A percentile compares a stretch with the other conserved stretches of the same genome.
phyloP scores from a whole-genome alignment of 352 stramenopile species.

The Plasmopara muralis region DNA sequence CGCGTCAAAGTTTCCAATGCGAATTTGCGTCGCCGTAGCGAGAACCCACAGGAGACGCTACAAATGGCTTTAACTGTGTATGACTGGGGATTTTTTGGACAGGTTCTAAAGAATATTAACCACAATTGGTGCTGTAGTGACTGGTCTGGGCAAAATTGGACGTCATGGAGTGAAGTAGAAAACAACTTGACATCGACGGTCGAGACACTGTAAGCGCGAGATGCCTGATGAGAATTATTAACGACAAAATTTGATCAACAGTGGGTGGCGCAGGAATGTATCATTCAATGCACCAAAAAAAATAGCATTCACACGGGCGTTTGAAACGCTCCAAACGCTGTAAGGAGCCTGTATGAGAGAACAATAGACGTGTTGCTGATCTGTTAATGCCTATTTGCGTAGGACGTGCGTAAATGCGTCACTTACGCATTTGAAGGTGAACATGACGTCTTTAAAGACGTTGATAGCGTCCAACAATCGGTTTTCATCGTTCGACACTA shows the following conservation, averaged over 20 bases:
- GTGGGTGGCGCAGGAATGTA: constrained; percentile 18
- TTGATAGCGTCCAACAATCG: constrained; percentile 19
- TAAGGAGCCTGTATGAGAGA: constrained; percentile 1
- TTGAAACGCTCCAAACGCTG: constrained; percentile 20
- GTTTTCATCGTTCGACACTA: constrained; percentile 18
- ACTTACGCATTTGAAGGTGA: constrained; percentile 18
- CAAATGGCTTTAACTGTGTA: constrained; percentile 7
- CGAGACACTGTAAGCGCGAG: constrained; percentile 20
- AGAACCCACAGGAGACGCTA: neutral
- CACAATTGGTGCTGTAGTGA: constrained; percentile 10
- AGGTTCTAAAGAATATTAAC: neutral
- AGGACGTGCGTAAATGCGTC: constrained; percentile 27
- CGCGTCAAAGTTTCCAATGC: constrained; percentile 12
- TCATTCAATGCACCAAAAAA: constrained; percentile 13
- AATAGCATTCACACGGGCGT: constrained; percentile 18
- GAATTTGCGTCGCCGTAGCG: neutral
- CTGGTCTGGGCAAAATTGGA: constrained; percentile 7
- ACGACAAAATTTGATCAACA: too few relatives aligned
- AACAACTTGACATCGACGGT: constrained; percentile 11
- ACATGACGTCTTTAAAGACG: constrained; percentile 23
- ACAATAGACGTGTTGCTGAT: neutral
- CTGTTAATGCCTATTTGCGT: neutral
- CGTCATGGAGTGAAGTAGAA: constrained; percentile 21
- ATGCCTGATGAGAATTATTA: too few relatives aligned
- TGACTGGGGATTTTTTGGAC: neutral